Evolutionary conservation across 768 basidiomycete genomes (phyloP).

Genomic region (Lactarius akahatsu): DNA sequence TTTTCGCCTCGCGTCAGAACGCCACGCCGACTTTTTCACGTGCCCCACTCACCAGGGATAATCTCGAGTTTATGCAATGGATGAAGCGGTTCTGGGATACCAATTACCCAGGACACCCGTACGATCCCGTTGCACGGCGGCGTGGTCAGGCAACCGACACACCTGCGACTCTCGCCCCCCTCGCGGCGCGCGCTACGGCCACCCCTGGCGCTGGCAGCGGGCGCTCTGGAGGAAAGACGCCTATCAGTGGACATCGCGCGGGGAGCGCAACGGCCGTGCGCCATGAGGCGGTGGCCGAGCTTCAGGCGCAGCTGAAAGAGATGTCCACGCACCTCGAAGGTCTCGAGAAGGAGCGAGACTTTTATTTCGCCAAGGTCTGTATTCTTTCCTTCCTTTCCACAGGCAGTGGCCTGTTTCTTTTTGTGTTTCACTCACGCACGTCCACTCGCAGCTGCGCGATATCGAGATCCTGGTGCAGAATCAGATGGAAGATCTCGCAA

Average conservation of each 20-base stretch:
- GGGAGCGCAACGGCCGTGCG: constrained; percentile 56
- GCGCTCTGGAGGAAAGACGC: constrained; percentile 70
- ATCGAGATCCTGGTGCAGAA: constrained; percentile 93
- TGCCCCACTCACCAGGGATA: constrained; percentile 58
- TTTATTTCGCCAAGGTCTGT: constrained; percentile 95
- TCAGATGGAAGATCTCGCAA: constrained; percentile 63
- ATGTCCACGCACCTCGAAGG: constrained; percentile 81
- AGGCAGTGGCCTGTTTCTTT: constrained; percentile 7
- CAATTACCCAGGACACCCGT: constrained; percentile 83
- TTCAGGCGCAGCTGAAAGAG: constrained; percentile 80
- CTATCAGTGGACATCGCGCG: constrained; percentile 64
- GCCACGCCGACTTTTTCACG: constrained; percentile 11
- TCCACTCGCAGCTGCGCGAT: constrained; percentile 73
- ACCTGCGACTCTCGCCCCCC: constrained; percentile 75
- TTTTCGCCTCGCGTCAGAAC: constrained; percentile 6
- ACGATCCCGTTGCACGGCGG: constrained; percentile 81
- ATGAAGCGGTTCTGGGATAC: constrained; percentile 93
- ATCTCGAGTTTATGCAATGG: constrained; percentile 99
- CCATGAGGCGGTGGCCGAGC: constrained; percentile 61
- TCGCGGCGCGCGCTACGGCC: constrained; percentile 42
- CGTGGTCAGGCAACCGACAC: constrained; percentile 75
- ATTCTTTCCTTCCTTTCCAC: not conserved
- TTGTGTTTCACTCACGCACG: not conserved
- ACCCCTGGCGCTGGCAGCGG: constrained; percentile 35
- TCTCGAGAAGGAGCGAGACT: constrained; percentile 95